Evolutionary conservation across 495 filamentous ascomycete genomes (phyloP).

Genomic region (Neurospora africana): DNA sequence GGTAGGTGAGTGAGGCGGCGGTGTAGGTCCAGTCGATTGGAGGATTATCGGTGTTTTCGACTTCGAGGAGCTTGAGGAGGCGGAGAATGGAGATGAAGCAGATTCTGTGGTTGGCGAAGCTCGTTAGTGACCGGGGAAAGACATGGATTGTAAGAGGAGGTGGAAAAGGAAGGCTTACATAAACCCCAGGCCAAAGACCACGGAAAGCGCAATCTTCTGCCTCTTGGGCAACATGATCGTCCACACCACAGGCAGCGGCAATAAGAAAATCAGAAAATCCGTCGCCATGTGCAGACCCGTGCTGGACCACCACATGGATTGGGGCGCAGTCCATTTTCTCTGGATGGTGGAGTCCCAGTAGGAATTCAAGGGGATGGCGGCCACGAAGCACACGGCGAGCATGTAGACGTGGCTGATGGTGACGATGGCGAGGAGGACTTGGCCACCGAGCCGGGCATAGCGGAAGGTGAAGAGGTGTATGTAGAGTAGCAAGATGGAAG

Average conservation of each 20-base stretch:
- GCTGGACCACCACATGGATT: conserved; percentile 24
- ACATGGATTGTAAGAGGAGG: too few species aligned
- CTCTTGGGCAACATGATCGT: conserved; percentile 20
- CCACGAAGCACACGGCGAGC: conserved; percentile 17
- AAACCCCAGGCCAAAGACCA: conserved; percentile 26
- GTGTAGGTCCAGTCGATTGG: conserved; percentile 18
- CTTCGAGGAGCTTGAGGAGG: conserved; percentile 15
- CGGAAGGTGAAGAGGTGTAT: conserved; percentile 28
- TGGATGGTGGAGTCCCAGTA: conserved; percentile 22
- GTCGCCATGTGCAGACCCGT: conserved; percentile 24
- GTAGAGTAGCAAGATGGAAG: conserved; percentile 30
- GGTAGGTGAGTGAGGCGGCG: conserved; percentile 22
- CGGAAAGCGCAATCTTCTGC: conserved; percentile 25
- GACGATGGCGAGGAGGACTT: conserved; percentile 19
- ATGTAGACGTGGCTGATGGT: conserved; percentile 15
- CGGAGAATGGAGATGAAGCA: conserved; percentile 27
- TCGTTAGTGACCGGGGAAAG: too few species aligned
- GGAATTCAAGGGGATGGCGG: conserved; percentile 18
- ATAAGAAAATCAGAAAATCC: conserved; percentile 26
- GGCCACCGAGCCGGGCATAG: conserved; percentile 20
- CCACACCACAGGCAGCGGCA: conserved; percentile 31
- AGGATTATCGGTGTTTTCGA: conserved; percentile 7
- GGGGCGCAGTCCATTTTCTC: conserved; percentile 16
- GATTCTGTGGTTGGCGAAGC: too few species aligned
- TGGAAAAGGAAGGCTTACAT: conserved; percentile 14